phyloP scores from a whole-genome alignment of 192 early-diverging fungal species.

The Podila verticillata region DNA sequence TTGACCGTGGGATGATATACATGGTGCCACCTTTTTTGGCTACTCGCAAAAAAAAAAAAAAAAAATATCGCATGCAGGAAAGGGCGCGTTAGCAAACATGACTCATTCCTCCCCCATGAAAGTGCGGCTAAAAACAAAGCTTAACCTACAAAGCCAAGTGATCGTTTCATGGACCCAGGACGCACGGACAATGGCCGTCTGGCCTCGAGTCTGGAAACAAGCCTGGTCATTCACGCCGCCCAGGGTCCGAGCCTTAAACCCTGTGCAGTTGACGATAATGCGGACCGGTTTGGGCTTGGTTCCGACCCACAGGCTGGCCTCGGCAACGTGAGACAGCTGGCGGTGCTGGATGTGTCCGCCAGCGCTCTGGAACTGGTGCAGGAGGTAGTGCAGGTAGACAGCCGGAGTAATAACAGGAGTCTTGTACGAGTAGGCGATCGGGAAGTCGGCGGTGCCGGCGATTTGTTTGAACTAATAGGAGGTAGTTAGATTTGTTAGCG shows the following conservation, averaged over 20 bases:
- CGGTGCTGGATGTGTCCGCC: constrained; percentile 62
- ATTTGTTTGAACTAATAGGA: constrained; percentile 34
- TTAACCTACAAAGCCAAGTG: constrained; percentile 41
- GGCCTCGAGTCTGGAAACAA: constrained; percentile 78
- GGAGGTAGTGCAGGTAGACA: constrained; percentile 73
- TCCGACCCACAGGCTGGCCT: constrained; percentile 50
- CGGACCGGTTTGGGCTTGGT: constrained; percentile 53
- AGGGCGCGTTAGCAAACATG: background rate
- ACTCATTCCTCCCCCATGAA: background rate
- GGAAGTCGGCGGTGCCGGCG: constrained; percentile 17
- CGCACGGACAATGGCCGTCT: constrained; percentile 79
- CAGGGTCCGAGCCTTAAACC: constrained; percentile 66
- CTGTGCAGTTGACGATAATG: constrained; percentile 87
- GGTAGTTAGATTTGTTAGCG: constrained; percentile 9
- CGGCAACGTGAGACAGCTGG: constrained; percentile 53
- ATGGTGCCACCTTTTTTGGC: constrained; percentile 55
- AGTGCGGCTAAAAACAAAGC: background rate
- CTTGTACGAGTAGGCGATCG: constrained; percentile 47
- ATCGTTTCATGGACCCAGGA: constrained; percentile 74
- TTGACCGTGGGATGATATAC: constrained; percentile 87
- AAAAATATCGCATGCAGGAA: background rate
- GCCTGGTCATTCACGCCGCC: constrained; percentile 76
- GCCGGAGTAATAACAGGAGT: constrained; percentile 25
- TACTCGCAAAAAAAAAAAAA: constrained; percentile 4
- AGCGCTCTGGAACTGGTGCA: constrained; percentile 55